Base-by-base conservation (phyloP, 2,329 filamentous ascomycete species). In the Phialocephala sp. region DNA sequence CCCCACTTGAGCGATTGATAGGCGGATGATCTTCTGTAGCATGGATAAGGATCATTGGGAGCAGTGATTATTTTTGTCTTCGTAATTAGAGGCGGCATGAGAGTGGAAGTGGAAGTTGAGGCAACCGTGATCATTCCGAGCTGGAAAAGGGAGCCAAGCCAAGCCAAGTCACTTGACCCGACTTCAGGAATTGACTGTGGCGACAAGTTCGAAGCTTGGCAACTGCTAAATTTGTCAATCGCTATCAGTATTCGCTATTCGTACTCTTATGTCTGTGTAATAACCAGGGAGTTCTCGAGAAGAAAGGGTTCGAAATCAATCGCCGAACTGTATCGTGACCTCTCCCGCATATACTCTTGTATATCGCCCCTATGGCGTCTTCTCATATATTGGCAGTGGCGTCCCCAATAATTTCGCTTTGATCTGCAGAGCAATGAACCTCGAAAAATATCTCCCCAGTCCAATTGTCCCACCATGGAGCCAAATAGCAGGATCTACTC, bases 381-480 rank as follows among this genome's bases (percentile, higher is more conserved):
- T 59, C 39, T 66, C 43, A 57, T 68, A 66, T 8, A 63, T 4
- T 5, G 50, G 24, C 45, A 68, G 50, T 3, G 67, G 64, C 4
- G 59, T 62, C 35, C 67, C 64, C 41, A 66, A 14, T 6, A 65
- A 22, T 27, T 37, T 60, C 14, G 67, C 67, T 43, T 67, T 69
- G 20, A 69, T 37, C 79, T 76, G 65, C 64, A 84, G 69, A 3
- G 82, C 82, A 68, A 84, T 67, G 55, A 82, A 76, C 60, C 79
- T 79, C 5, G 81, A 84, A 63, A 78, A 83, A 52, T 79, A 78
- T 8, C 82, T 77, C 59, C 80, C 81, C 41, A 83, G 73, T 0
- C 81, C 80, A 41, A 84, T 73, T 65, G 81, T 84, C 27, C 83
- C 83, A 2, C 82, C 82, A 76, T 82, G 82, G 69, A 80, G 83